Conservation (phyloP, 169 alveolate genomes). For the Plasmodium berghei region DNA sequence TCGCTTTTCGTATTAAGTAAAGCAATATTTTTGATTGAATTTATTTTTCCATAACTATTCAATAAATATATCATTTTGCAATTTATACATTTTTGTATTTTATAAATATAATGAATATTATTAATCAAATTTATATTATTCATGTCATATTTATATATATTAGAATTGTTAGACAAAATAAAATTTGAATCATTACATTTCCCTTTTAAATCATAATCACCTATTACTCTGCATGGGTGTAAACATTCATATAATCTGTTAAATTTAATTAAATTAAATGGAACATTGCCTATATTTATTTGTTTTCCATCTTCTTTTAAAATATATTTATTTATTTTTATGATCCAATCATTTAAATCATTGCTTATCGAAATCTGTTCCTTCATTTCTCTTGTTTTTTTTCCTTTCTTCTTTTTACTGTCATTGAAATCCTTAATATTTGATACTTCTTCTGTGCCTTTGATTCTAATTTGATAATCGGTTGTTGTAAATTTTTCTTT, state of each 20-base stretch:
- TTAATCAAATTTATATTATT: slow-evolving; percentile 40
- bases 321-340: slow-evolving; percentile 25
- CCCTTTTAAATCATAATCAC: slow-evolving; percentile 62
- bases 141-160: slow-evolving; percentile 62
- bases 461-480: background rate
- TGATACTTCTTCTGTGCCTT: background rate
- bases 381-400: background rate
- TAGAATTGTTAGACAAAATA: slow-evolving; percentile 34
- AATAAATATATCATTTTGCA: slow-evolving; percentile 30
- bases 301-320: slow-evolving; percentile 29
- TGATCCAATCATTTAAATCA: slow-evolving; percentile 21
- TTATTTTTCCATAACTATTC: slow-evolving; percentile 65
- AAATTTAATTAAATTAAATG: slow-evolving; percentile 20
- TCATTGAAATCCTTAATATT: background rate
- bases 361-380: background rate
- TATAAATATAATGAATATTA: slow-evolving; percentile 63
- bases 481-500: background rate
- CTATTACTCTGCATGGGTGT: slow-evolving; percentile 72
- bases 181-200: background rate
- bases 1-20: slow-evolving; percentile 3
- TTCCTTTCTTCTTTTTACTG: background rate
- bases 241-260: slow-evolving; percentile 59
- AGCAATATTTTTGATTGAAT: slow-evolving; percentile 7
- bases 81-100: slow-evolving; percentile 1
- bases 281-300: slow-evolving; percentile 46